A percentile compares a stretch with the other conserved stretches of the same genome.
phyloP scores from a whole-genome alignment of 2,329 filamentous ascomycete species.

The Xylaria polymorpha region DNA sequence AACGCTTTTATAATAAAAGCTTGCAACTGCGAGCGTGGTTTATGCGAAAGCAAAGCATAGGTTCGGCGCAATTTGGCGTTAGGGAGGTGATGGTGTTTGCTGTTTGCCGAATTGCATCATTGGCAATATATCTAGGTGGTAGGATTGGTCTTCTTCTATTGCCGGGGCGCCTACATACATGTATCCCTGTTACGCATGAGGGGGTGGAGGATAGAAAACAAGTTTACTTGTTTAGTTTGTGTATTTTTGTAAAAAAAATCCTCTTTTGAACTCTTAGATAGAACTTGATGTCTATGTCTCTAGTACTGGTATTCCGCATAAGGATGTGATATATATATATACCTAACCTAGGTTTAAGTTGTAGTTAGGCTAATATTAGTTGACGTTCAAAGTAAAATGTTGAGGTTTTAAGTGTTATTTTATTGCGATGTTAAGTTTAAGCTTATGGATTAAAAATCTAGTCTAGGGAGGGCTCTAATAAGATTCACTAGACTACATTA shows the following conservation, averaged over 20 bases:
- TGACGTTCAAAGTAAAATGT: too few species aligned
- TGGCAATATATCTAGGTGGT: constrained; percentile 1
- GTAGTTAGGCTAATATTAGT: not conserved
- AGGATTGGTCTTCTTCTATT: not conserved
- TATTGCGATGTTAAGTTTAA: too few species aligned
- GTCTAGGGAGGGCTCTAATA: too few species aligned
- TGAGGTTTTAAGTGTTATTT: too few species aligned
- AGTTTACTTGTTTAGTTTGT: not conserved
- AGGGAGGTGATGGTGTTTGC: not conserved
- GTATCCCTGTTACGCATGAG: not conserved
- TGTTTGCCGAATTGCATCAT: constrained; percentile 1
- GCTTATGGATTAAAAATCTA: too few species aligned
- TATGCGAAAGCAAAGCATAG: constrained; percentile 15
- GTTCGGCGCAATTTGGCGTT: constrained; percentile 15
- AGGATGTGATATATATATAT: not conserved
- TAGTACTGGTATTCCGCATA: not conserved
- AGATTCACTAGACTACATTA: too few species aligned
- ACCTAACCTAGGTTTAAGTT: not conserved
- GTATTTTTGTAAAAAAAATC: not conserved
- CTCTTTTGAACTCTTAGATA: not conserved
- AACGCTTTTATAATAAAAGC: not conserved
- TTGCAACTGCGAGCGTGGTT: not conserved
- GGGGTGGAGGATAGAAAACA: not conserved
- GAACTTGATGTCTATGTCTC: not conserved
- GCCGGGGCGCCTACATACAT: not conserved